Base-by-base conservation (phyloP, 75 land plant species). In the Cunninghamia lanceolata region DNA sequence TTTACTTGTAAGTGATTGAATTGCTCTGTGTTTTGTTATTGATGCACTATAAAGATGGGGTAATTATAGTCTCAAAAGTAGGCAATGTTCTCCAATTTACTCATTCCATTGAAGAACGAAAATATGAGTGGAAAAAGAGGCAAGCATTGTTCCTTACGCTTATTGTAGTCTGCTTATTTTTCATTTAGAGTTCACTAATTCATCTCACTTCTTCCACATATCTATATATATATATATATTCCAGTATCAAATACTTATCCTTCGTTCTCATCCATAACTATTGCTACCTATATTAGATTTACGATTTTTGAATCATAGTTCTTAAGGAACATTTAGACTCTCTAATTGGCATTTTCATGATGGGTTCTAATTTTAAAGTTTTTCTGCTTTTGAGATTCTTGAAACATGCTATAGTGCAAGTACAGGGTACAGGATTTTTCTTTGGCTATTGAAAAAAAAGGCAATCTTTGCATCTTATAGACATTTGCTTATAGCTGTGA, bases 41-140 rank as follows among this genome's bases (percentile, higher is more conserved):
- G 42, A 43, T 82, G 19, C 52, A 47, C 71, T 80, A 19, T 75
- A 46, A 86, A 95, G 96, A 94, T 2, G 95, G 96, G 35, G 93
- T 90, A 15, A 85, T 86, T 66, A 92, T 90, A 63, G n/a, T 95
- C 25, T 88, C 93, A 38, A 94, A 86, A 73, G 95, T 94, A 42
- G 97, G 97, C 25, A 89, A 75, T 75, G 88, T 92, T 36, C 93
- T 95, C 4, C 92, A 93, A 84, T 94, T 95, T 85, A 94, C 97
- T 56, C 97, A 95, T 82, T 93, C 94, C 0, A 43, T 86, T 35
- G 93, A 89, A 79, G 86, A 83, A 59, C 87, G 97, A 7, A 93
- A 91, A 80, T 95, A 95, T 89, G 97, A 95, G 89, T 95, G 97
- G 97, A 88, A 56, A 39, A 87, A 90, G 83, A 94, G 94, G 83